Percentiles rank a stretch among this genome's conserved stretches.
phyloP scores from a whole-genome alignment of 2,329 filamentous ascomycete genomes.

The Xylariaceae sp. region DNA sequence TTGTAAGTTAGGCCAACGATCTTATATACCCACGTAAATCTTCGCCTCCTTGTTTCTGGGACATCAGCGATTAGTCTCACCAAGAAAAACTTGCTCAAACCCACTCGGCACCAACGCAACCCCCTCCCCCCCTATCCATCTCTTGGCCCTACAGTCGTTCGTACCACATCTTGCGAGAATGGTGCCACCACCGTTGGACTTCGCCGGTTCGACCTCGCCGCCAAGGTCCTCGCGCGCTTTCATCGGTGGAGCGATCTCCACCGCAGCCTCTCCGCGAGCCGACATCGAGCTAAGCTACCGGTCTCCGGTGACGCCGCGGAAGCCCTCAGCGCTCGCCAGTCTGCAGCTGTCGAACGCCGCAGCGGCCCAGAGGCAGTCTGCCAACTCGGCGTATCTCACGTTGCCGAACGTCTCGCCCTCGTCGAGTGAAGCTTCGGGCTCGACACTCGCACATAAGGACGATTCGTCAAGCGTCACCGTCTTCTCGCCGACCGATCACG shows the following conservation, averaged over 20 bases:
- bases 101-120: not conserved
- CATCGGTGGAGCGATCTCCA: slow-evolving; percentile 33
- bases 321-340: not conserved
- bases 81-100: slow-evolving; percentile 17
- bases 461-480: slow-evolving; percentile 21
- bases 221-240: slow-evolving; percentile 17
- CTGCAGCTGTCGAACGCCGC: not conserved
- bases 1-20: not conserved
- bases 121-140: not conserved
- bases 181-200: slow-evolving; percentile 26
- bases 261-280: slow-evolving; percentile 33
- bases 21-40: not conserved
- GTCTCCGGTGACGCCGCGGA: slow-evolving; percentile 35
- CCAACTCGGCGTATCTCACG: slow-evolving; percentile 27
- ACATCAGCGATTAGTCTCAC: not conserved
- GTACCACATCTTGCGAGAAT: slow-evolving; percentile 8
- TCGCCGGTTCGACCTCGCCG: slow-evolving; percentile 4
- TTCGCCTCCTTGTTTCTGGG: not conserved
- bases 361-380: not conserved
- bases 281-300: slow-evolving; percentile 37
- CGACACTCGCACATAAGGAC: slow-evolving; percentile 6
- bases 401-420: slow-evolving; percentile 28
- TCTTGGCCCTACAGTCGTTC: not conserved
- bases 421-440: slow-evolving; percentile 9
- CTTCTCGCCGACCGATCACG: slow-evolving; percentile 25